A percentile compares a stretch with the other conserved stretches of the same genome.
These are phyloP conservation scores for Dichomitus squalens DNA, from an alignment of 1,284 basidiomycete genomes.

Conservation along the genomic window DNA sequence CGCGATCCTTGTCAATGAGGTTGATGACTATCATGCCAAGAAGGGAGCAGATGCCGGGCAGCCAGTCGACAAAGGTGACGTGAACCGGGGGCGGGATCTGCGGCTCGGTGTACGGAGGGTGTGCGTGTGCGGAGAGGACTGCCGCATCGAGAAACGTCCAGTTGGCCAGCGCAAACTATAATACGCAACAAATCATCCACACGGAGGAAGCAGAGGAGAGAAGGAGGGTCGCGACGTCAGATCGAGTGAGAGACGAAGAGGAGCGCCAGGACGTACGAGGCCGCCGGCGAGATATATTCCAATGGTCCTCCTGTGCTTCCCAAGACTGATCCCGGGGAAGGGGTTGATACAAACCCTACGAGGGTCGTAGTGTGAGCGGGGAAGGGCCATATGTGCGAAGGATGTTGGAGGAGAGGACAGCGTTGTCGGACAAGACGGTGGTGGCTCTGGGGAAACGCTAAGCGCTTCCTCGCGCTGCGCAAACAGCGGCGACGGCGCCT, in stretches of 20 bases:
- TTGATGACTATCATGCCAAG: constrained; percentile 94
- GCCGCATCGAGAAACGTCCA: constrained; percentile 97
- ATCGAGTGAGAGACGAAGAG: not conserved
- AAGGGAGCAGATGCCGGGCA: constrained; percentile 92
- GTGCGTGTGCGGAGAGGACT: constrained; percentile 84
- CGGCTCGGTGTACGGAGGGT: constrained; percentile 68
- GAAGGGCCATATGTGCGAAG: constrained; percentile 56
- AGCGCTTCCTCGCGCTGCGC: not conserved
- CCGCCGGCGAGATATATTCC: constrained; percentile 93
- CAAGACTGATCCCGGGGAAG: constrained; percentile 63
- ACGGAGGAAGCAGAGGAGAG: not conserved
- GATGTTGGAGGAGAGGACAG: not conserved
- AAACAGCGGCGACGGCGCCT: too few species aligned
- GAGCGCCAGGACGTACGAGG: constrained; percentile 59
- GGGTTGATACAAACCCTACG: constrained; percentile 82
- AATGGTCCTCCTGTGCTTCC: constrained; percentile 74
- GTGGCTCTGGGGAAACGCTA: not conserved
- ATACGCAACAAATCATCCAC: too few species aligned
- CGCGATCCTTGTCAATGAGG: constrained; percentile 92
- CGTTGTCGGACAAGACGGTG: not conserved
- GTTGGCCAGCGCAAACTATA: constrained; percentile 90
- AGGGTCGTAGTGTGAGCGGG: constrained; percentile 84
- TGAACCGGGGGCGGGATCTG: constrained; percentile 80
- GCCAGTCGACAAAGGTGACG: constrained; percentile 92
- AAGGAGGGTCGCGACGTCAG: not conserved